A percentile compares a stretch with the other conserved stretches of the same genome.
phyloP scores from a whole-genome alignment of 2,329 filamentous ascomycete species.

The Fusarium marasasianum region DNA sequence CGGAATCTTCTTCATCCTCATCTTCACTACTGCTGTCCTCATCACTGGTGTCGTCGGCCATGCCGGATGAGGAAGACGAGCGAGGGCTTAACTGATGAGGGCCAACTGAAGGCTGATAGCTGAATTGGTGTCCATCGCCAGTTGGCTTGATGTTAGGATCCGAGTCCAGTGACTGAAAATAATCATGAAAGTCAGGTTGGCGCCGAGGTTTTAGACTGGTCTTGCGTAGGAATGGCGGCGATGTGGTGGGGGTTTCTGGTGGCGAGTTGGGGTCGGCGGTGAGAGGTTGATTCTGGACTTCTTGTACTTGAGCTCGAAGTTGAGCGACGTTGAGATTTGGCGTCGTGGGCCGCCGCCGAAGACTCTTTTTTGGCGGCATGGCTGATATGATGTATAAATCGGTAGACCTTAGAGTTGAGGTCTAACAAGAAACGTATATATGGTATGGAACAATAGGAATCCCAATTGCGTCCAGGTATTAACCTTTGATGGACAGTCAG shows the following conservation, averaged over 20 bases:
- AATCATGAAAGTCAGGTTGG: constrained; percentile 47
- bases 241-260: constrained; percentile 57
- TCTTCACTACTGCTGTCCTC: constrained; percentile 38
- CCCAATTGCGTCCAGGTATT: constrained; percentile 1
- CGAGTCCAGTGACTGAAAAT: constrained; percentile 44
- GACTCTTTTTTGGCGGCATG: constrained; percentile 48
- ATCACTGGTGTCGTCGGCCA: constrained; percentile 26
- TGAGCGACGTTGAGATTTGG: constrained; percentile 52
- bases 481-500: background rate
- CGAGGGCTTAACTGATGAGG: constrained; percentile 51
- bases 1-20: constrained; percentile 38
- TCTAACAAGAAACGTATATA: constrained; percentile 42
- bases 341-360: constrained; percentile 52
- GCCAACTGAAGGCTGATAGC: constrained; percentile 49
- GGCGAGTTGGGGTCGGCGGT: constrained; percentile 57
- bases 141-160: constrained; percentile 55
- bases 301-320: constrained; percentile 19
- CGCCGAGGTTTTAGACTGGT: constrained; percentile 45
- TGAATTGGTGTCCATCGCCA: constrained; percentile 55
- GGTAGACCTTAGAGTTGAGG: constrained; percentile 3
- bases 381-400: constrained; percentile 10
- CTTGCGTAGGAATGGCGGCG: constrained; percentile 48
- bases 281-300: constrained; percentile 41
- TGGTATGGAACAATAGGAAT: constrained; percentile 13
- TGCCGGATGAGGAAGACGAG: constrained; percentile 46